A percentile compares a stretch with the other conserved stretches of the same genome.
Evolutionary conservation across 176 grass and related monocot species (phyloP).

Genomic region (Sorghum bicolor): Sorghum_bicolor_NCBIv3 NC_012873.2:68345501-68346000

Average conservation of each 20-base stretch:
- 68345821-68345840: slow-evolving; percentile 37
- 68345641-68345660: slow-evolving; percentile 54
- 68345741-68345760: slow-evolving; percentile 50
- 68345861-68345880: background rate
- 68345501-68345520: slow-evolving; percentile 17
- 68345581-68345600: slow-evolving; percentile 55
- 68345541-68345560: slow-evolving; percentile 70
- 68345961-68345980: slow-evolving; percentile 61
- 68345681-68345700: slow-evolving; percentile 66
- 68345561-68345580: slow-evolving; percentile 86
- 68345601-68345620: slow-evolving; percentile 24
- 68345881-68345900: background rate
- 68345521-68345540: slow-evolving; percentile 54
- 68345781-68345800: slow-evolving; percentile 67
- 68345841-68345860: slow-evolving; percentile 25
- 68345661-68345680: slow-evolving; percentile 66
- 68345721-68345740: slow-evolving; percentile 74
- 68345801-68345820: slow-evolving; percentile 80
- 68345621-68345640: slow-evolving; percentile 14
- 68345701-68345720: slow-evolving; percentile 79
- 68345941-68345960: slow-evolving; percentile 68
- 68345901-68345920: background rate
- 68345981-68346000: slow-evolving; percentile 67
- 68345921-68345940: slow-evolving; percentile 54
- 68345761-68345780: slow-evolving; percentile 48